Evolutionary conservation across 2,329 filamentous ascomycete species (phyloP).

Genomic region (Pseudopithomyces maydicus): DNA sequence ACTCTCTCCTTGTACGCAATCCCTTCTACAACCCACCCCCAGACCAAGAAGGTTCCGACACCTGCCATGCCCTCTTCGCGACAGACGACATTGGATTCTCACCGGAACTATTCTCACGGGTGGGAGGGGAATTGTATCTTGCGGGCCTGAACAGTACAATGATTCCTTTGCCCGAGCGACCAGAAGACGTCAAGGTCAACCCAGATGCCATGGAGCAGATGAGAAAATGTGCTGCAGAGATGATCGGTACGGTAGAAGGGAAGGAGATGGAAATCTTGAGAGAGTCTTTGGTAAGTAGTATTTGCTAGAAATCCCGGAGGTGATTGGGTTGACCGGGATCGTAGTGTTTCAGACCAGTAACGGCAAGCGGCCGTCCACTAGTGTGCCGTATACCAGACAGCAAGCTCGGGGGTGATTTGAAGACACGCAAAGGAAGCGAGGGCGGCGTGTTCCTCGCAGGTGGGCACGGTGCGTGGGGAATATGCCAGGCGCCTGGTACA

Average conservation of each 20-base stretch:
- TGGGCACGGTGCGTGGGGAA: constrained; percentile 79
- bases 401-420: constrained; percentile 57
- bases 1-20: constrained; percentile 71
- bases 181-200: constrained; percentile 57
- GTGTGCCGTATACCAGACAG: constrained; percentile 62
- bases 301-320: neutral
- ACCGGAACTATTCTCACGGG: constrained; percentile 72
- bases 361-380: constrained; percentile 67
- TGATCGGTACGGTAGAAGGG: constrained; percentile 53
- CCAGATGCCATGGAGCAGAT: constrained; percentile 56
- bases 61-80: constrained; percentile 73
- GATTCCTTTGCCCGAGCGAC: constrained; percentile 64
- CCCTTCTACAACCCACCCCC: constrained; percentile 56
- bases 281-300: constrained; percentile 57
- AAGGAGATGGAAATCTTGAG: constrained; percentile 67
- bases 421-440: constrained; percentile 47
- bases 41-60: constrained; percentile 48
- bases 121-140: constrained; percentile 72
- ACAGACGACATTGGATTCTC: constrained; percentile 63
- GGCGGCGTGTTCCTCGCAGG: constrained; percentile 73
- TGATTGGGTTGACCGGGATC: constrained; percentile 4
- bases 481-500: constrained; percentile 63
- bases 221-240: constrained; percentile 52
- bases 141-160: constrained; percentile 70
- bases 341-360: constrained; percentile 73